Conservation (phyloP, 768 basidiomycete genomes). For the Pleurotus salmoneostramineus region DNA sequence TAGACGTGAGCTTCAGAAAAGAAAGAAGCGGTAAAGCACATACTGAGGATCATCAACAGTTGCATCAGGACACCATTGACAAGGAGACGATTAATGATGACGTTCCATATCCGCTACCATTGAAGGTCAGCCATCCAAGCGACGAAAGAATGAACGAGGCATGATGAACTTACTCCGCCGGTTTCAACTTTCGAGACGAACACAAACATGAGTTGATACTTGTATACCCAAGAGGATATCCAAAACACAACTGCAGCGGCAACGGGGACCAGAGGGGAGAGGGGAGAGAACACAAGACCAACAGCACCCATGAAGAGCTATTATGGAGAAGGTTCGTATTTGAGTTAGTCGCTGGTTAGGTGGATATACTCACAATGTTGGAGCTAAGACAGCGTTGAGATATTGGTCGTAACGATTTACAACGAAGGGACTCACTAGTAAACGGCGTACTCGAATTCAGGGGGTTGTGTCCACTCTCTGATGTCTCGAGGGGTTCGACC, state of each 20-base stretch:
- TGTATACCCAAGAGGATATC: conserved; percentile 70
- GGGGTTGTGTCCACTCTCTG: conserved; percentile 74
- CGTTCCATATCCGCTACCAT: conserved; percentile 84
- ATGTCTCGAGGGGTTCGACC: conserved; percentile 78
- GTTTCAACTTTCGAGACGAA: conserved; percentile 78
- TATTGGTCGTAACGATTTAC: conserved; percentile 6
- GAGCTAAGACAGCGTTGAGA: conserved; percentile 9
- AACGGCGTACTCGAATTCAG: conserved; percentile 69
- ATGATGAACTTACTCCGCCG: conserved; percentile 61
- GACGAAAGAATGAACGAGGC: conserved; percentile 5
- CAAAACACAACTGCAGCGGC: conserved; percentile 73
- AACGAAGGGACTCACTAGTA: conserved; percentile 50
- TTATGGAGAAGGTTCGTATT: neutral
- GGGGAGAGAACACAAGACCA: conserved; percentile 77
- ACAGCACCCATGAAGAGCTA: conserved; percentile 75
- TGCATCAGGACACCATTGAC: conserved; percentile 85
- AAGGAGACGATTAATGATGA: conserved; percentile 86
- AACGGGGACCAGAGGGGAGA: conserved; percentile 76
- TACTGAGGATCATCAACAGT: conserved; percentile 79
- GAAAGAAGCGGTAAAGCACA: conserved; percentile 22
- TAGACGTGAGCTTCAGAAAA: neutral
- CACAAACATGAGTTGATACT: conserved; percentile 86
- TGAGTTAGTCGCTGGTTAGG: neutral
- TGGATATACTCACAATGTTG: conserved; percentile 21
- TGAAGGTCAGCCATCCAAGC: neutral